Base-by-base conservation (phyloP, 164 flowering plant species). In the Macadamia integrifolia region DNA sequence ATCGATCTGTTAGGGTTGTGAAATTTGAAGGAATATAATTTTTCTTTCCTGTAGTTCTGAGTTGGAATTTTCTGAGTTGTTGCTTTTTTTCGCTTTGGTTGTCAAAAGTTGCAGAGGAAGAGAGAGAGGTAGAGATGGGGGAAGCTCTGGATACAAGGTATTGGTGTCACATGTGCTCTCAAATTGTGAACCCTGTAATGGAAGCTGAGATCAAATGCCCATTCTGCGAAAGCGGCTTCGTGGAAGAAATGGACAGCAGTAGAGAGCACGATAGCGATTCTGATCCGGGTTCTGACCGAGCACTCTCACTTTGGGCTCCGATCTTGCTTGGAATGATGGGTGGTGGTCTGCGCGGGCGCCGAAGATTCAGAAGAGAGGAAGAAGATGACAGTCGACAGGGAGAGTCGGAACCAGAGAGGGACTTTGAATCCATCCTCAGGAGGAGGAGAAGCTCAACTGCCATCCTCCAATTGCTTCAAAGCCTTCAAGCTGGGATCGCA, bases 221-320 rank as follows among this genome's bases (percentile, higher is more conserved):
- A 40, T 70, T 82, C 46, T 91, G 97, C 61, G 79, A 72, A 28
- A 78, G 84, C 57, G 95, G 93, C 6, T 89, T 92, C 65, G 75
- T 92, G 48, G 95, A 89, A 70, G 96, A 92, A 70, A 82, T 89
- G 86, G 78, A 71, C 40, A 53, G 66, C 65, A 53, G 58, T 46
- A 56, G 65, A 55, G 74, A 60, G 6, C 0, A 63, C 12, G 69
- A 63, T 4, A 42, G 48, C 17, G 71, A 72, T 44, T 1, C 71
- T 11, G 90, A 78, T 57, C 60, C 76, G 6, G 82, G 75, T 50
- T 78, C 88, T 0, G 88, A 88, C 9, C 80, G 83, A n/a, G 83
- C 96, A 29, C 77, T 86, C 72, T 83, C 93, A 46, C 85, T 86
- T 3, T 92, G 89, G 95, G 89, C 91, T 11, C 97, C 93, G 3